A percentile compares a stretch with the other conserved stretches of the same genome.
Evolutionary conservation across 768 basidiomycete genomes (phyloP).

Genomic region (Hemileccinum rubropunctum): DNA sequence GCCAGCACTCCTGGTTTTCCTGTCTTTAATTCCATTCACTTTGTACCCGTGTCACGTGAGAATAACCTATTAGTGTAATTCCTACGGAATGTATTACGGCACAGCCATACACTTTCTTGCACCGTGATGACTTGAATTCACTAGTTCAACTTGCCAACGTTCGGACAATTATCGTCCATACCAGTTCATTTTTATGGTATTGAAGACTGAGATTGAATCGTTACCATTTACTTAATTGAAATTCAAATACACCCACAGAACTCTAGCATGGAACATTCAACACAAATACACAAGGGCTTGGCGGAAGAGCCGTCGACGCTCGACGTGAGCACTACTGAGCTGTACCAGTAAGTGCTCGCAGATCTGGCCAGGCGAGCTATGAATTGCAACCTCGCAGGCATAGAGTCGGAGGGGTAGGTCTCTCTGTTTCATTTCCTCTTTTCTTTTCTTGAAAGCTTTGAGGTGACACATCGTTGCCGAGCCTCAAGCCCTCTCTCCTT

Average conservation of each 20-base stretch:
- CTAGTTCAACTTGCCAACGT: neutral
- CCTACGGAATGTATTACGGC: no score
- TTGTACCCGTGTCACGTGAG: conserved; percentile 4
- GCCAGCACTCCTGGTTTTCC: neutral
- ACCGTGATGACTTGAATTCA: no score
- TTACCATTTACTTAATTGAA: neutral
- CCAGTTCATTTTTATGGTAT: neutral
- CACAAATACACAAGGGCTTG: neutral
- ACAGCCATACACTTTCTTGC: no score
- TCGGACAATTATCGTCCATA: neutral
- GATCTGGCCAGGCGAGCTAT: no score
- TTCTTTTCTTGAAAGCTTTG: neutral
- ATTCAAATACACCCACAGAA: neutral
- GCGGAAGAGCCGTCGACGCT: neutral
- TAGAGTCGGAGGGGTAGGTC: no score
- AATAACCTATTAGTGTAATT: neutral
- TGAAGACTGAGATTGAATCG: neutral
- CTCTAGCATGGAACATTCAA: neutral
- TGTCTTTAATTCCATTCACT: conserved; percentile 11
- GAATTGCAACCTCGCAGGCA: no score
- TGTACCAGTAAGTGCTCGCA: no score
- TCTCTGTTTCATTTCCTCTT: neutral
- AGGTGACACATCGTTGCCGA: no score
- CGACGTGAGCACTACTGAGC: no score
- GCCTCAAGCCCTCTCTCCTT: neutral